Evolutionary conservation across 2,329 filamentous ascomycete genomes (phyloP).

Genomic region (Acrocalymma vagum): DNA sequence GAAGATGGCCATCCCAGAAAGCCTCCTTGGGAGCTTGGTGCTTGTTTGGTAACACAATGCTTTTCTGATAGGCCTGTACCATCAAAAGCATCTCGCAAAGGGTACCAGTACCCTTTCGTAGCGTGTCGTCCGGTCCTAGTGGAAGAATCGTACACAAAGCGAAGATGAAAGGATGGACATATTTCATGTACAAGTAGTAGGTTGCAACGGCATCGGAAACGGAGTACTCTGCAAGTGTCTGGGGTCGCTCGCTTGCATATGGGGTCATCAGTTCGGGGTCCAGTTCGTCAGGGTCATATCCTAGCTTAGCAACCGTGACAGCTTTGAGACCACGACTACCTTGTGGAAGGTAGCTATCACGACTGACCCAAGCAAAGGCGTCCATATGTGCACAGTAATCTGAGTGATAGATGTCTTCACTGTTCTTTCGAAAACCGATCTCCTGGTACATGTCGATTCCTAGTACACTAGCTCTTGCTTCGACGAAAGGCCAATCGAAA

Average conservation of each 20-base stretch:
- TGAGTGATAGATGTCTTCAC: conserved; percentile 94
- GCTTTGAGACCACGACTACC: conserved; percentile 97
- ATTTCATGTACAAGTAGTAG: conserved; percentile 99
- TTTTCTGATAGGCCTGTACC: conserved; percentile 94
- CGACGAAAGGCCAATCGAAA: conserved; percentile 99
- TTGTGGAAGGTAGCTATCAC: conserved; percentile 97
- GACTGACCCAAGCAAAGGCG: conserved; percentile 98
- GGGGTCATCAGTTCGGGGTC: conserved; percentile 98
- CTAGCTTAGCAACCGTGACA: conserved; percentile 96
- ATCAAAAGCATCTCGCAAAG: conserved; percentile 99
- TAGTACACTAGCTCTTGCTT: conserved; percentile 88
- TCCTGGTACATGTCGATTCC: conserved; percentile 99
- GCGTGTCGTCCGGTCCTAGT: conserved; percentile 87
- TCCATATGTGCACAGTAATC: conserved; percentile 98
- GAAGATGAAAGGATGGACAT: conserved; percentile 99
- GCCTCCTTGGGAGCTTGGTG: conserved; percentile 89
- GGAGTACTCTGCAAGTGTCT: conserved; percentile 95
- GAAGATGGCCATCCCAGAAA: conserved; percentile 95
- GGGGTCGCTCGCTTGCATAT: conserved; percentile 84
- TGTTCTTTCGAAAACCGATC: conserved; percentile 95
- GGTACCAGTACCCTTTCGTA: conserved; percentile 96
- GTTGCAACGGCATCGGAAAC: conserved; percentile 98
- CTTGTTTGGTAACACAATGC: conserved; percentile 95
- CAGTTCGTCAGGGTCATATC: conserved; percentile 97
- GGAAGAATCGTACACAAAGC: conserved; percentile 97